Evolutionary conservation across 139 green algal genomes (phyloP), one percentile per base, ranked within the genome.

Genomic region (Chlamydomonas asymmetrica): DNA sequence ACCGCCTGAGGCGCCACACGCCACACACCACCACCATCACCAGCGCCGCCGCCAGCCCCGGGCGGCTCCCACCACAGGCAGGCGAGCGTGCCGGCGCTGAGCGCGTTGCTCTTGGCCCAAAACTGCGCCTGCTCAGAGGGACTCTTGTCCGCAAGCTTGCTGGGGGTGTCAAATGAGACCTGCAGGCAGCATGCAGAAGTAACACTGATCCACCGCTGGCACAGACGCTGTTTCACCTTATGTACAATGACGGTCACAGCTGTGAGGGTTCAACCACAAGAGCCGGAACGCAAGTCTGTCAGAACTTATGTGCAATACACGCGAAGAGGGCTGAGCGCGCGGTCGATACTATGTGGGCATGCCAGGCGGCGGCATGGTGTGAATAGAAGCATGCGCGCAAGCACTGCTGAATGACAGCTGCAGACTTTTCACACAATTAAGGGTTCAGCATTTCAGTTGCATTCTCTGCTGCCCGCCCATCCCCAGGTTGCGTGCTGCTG

Each of bases 61-160:
- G 20, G 31, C 20, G 57, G 70, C 70, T 74, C 54, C 76, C 75
- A 85, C 75, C 78, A 84, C 1, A 92, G 62, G 43, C 67, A 80
- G 34, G 85, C 70, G 38, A 91, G 74, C 0, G 87, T 85, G 41
- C 86, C 88, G 31, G 81, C 61, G 38, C 78, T 60, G 23, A 92
- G 81, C 31, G 87, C 79, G 54, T 78, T 76, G 29, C 63, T 83
- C 60, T 69, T 77, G 10, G 73, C 61, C 85, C 81, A 91, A 29
- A 72, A 91, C 20, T 82, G 73, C 50, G 50, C 22, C 2, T 32
- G 59, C n/a, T 49, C n/a, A 4, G 3, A 23, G 1, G n/a, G 40
- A 4, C 39, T 41, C 59, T 52, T 62, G 63, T 45, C 39, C 9
- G 8, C 9, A 8, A 40, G 38, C 20, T 34, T 34, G 0, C 32